phyloP scores from a whole-genome alignment of 306 rosid species.

The Dalbergia cultrata region DNA sequence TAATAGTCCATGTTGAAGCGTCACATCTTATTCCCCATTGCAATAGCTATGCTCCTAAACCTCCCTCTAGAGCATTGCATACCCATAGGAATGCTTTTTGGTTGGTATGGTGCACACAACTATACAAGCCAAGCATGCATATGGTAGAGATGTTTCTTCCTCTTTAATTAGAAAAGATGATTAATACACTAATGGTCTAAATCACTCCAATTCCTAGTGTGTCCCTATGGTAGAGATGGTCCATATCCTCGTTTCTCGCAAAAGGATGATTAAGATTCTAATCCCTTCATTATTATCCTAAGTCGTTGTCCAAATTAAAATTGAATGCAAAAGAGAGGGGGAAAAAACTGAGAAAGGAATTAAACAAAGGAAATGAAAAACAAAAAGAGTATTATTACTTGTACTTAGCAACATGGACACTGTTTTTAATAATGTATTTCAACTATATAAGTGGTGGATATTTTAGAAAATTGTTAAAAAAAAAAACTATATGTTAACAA shows the following conservation, averaged over 20 bases:
- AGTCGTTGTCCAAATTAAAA: conserved; percentile 28
- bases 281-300: conserved; percentile 22
- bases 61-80: conserved; percentile 20
- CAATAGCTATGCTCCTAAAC: not conserved
- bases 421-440: too few species aligned
- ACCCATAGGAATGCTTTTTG: not conserved
- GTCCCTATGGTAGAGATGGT: conserved; percentile 25
- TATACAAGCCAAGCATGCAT: conserved; percentile 26
- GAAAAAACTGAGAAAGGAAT: not conserved
- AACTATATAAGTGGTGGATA: too few species aligned
- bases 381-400: too few species aligned
- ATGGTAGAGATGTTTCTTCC: conserved; percentile 43
- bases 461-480: too few species aligned
- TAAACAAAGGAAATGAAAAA: not conserved
- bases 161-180: conserved; percentile 35
- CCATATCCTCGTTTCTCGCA: not conserved
- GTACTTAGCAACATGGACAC: too few species aligned
- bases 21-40: conserved; percentile 17
- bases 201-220: conserved; percentile 38
- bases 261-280: conserved; percentile 20
- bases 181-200: conserved; percentile 30
- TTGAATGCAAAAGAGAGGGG: conserved; percentile 8
- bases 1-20: not conserved
- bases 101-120: not conserved
- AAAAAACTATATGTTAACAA: too few species aligned